These are phyloP conservation scores for Diplotaxis tenuifolia DNA, from an alignment of 345 rosid genomes.

Conservation along the genomic window DNA sequence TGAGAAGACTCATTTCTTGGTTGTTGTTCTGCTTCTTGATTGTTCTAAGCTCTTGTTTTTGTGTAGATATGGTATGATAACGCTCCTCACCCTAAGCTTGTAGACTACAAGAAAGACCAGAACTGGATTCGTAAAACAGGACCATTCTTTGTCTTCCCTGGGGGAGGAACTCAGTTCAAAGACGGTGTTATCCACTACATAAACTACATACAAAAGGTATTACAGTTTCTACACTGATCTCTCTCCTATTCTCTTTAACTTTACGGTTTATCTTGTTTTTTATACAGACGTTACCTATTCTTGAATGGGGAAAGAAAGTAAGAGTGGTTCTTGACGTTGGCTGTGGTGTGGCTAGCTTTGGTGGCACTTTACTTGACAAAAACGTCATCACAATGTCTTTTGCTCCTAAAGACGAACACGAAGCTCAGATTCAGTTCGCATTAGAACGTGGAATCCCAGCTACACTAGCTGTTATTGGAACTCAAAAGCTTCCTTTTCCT, in stretches of 20 bases:
- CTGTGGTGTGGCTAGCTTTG: constrained; percentile 93
- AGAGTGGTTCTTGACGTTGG: constrained; percentile 87
- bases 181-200: constrained; percentile 73
- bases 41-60: constrained; percentile 1
- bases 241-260: background rate
- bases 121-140: constrained; percentile 76
- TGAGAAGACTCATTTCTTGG: constrained; percentile 55
- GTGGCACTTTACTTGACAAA: constrained; percentile 77
- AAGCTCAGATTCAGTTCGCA: constrained; percentile 96
- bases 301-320: constrained; percentile 67
- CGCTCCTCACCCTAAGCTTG: constrained; percentile 90
- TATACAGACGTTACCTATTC: constrained; percentile 56
- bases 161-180: constrained; percentile 95
- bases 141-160: constrained; percentile 76
- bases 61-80: constrained; percentile 74
- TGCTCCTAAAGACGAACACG: constrained; percentile 97
- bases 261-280: background rate
- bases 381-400: constrained; percentile 87
- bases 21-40: background rate
- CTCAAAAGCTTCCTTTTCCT: constrained; percentile 70
- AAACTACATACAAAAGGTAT: constrained; percentile 62
- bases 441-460: constrained; percentile 91
- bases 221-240: background rate
- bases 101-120: constrained; percentile 93
- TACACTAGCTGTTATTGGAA: constrained; percentile 77